These are phyloP conservation scores for Mycena capillaripes DNA, from an alignment of 768 basidiomycete genomes.

Conservation along the genomic window DNA sequence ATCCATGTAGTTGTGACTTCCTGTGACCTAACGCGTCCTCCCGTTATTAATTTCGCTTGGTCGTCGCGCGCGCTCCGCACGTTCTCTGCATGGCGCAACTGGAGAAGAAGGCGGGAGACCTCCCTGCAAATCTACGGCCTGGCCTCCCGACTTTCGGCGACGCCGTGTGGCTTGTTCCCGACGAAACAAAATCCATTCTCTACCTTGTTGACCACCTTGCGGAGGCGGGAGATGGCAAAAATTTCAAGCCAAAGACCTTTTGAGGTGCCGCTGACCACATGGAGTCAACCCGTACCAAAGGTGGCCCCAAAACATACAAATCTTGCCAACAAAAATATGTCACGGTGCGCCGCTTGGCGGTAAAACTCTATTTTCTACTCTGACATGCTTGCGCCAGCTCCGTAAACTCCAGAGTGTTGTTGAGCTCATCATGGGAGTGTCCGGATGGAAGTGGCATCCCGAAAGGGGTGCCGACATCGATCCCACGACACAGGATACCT, in stretches of 20 bases:
- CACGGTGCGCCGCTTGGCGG: neutral
- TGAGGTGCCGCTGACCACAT: neutral
- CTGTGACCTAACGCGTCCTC: too few relatives aligned
- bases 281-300: neutral
- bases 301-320: neutral
- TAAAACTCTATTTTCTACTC: neutral
- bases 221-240: neutral
- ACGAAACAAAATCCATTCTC: too few relatives aligned
- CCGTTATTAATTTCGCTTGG: too few relatives aligned
- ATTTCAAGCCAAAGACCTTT: neutral
- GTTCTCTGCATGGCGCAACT: too few relatives aligned
- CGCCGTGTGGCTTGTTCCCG: too few relatives aligned
- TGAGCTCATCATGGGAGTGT: constrained; percentile 26
- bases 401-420: neutral
- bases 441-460: constrained; percentile 45
- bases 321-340: neutral
- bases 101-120: too few relatives aligned
- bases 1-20: too few relatives aligned
- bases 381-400: neutral
- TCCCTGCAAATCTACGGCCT: too few relatives aligned
- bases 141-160: too few relatives aligned
- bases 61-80: too few relatives aligned
- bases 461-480: constrained; percentile 30
- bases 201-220: too few relatives aligned
- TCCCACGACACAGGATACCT: constrained; percentile 24